phyloP scores from a whole-genome alignment of 768 basidiomycete species.

The Lactarius quietus region DNA sequence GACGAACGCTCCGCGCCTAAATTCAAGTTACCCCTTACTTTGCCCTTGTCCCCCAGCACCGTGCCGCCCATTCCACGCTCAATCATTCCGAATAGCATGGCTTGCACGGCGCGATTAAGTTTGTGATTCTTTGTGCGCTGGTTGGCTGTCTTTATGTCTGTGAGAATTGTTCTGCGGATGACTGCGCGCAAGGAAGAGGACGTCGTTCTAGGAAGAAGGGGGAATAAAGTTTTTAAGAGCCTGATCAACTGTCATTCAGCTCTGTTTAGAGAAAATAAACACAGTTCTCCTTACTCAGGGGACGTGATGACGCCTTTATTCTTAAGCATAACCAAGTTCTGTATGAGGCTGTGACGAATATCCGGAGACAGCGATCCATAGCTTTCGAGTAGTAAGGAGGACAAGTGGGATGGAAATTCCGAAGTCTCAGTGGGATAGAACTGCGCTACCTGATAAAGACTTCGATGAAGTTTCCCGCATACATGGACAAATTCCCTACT shows the following conservation, averaged over 20 bases:
- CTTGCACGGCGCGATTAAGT: slow-evolving; percentile 92
- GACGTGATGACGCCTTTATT: slow-evolving; percentile 92
- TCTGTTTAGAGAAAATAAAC: neutral
- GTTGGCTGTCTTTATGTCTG: slow-evolving; percentile 91
- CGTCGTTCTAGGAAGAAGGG: slow-evolving; percentile 89
- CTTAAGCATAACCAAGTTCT: slow-evolving; percentile 88
- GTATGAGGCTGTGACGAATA: slow-evolving; percentile 78
- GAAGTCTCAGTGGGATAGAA: slow-evolving; percentile 92
- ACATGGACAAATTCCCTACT: slow-evolving; percentile 35
- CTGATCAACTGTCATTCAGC: slow-evolving; percentile 40
- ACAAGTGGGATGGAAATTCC: slow-evolving; percentile 78
- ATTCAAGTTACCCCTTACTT: slow-evolving; percentile 44
- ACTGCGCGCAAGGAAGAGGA: slow-evolving; percentile 78
- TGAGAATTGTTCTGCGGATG: slow-evolving; percentile 90
- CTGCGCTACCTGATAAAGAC: slow-evolving; percentile 60
- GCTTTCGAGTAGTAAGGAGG: slow-evolving; percentile 71
- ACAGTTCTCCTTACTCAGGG: slow-evolving; percentile 63
- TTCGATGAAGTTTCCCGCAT: neutral
- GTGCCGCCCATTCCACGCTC: slow-evolving; percentile 86
- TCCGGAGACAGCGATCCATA: slow-evolving; percentile 75
- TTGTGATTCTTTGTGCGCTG: slow-evolving; percentile 87
- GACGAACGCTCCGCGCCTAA: slow-evolving; percentile 39
- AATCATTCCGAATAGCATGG: slow-evolving; percentile 94
- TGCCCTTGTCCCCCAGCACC: slow-evolving; percentile 81
- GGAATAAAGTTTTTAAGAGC: slow-evolving; percentile 87